Percentiles rank a stretch among this genome's conserved stretches.
These are phyloP conservation scores for Prunus mira DNA, from an alignment of 306 rosid species.

Conservation along the genomic window DNA sequence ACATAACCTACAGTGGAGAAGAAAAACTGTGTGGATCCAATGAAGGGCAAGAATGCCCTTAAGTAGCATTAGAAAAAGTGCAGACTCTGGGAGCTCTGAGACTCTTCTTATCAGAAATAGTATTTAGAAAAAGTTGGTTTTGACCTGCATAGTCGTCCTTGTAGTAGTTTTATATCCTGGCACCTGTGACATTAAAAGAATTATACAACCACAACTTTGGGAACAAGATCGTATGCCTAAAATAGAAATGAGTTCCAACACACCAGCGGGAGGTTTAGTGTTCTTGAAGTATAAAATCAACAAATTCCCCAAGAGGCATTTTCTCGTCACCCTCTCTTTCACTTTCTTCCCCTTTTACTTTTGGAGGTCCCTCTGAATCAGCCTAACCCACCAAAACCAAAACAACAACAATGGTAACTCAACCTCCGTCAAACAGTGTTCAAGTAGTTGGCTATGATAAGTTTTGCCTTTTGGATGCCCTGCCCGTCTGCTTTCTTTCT, in stretches of 20 bases:
- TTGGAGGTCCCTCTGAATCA: conserved; percentile 16
- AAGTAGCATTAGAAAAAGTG: too few species aligned
- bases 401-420: too few species aligned
- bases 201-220: neutral
- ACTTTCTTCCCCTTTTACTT: neutral
- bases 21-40: neutral
- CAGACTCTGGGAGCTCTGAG: too few species aligned
- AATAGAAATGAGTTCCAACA: neutral
- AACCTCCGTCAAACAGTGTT: neutral
- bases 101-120: too few species aligned
- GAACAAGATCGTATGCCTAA: neutral
- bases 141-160: too few species aligned
- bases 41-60: neutral
- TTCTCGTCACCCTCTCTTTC: neutral
- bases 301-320: too few species aligned
- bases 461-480: conserved; percentile 87
- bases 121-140: too few species aligned
- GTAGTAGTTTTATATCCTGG: neutral
- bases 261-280: neutral
- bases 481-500: conserved; percentile 89
- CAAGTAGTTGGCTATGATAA: conserved; percentile 75
- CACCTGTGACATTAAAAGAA: neutral
- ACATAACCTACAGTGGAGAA: neutral
- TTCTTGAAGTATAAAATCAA: neutral
- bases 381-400: conserved; percentile 4